A percentile compares a stretch with the other conserved stretches of the same genome.
Evolutionary conservation across 2,329 filamentous ascomycete species (phyloP).

Genomic region (Fusarium multiceps): DNA sequence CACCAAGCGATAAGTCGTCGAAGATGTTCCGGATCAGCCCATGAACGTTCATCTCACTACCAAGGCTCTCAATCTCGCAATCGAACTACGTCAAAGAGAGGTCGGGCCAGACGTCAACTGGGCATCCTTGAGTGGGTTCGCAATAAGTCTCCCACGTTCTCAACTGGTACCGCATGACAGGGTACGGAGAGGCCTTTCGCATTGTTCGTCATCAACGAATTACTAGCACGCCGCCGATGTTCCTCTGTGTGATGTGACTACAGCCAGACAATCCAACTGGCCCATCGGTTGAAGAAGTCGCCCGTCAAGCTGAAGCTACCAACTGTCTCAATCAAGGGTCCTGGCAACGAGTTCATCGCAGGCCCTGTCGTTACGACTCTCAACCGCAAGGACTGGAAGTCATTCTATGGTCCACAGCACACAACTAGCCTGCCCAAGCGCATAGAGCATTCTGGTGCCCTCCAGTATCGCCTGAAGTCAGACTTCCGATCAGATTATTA

Average conservation of each 20-base stretch:
- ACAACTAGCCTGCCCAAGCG: not conserved
- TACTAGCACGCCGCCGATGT: not conserved
- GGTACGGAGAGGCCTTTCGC: not conserved
- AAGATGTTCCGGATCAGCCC: not conserved
- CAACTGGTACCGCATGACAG: not conserved
- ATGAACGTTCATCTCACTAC: not conserved
- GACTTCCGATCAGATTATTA: not conserved
- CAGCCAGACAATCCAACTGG: not conserved
- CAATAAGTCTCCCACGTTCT: not conserved
- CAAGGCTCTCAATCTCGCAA: not conserved
- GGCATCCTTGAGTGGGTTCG: not conserved
- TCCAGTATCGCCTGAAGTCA: not conserved
- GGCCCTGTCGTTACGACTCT: not conserved
- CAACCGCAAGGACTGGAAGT: not conserved
- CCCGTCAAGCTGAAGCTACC: not conserved
- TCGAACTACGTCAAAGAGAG: not conserved
- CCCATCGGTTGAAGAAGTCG: not conserved
- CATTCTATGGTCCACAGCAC: not conserved
- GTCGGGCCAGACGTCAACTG: not conserved
- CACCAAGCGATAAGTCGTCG: not conserved
- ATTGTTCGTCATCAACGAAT: not conserved
- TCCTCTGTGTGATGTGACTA: not conserved
- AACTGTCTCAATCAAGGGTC: not conserved
- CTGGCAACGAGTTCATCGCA: not conserved
- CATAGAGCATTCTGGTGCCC: not conserved